Conservation (phyloP, 2,329 filamentous ascomycete species). For the Dendrostoma leiphaemia region DNA sequence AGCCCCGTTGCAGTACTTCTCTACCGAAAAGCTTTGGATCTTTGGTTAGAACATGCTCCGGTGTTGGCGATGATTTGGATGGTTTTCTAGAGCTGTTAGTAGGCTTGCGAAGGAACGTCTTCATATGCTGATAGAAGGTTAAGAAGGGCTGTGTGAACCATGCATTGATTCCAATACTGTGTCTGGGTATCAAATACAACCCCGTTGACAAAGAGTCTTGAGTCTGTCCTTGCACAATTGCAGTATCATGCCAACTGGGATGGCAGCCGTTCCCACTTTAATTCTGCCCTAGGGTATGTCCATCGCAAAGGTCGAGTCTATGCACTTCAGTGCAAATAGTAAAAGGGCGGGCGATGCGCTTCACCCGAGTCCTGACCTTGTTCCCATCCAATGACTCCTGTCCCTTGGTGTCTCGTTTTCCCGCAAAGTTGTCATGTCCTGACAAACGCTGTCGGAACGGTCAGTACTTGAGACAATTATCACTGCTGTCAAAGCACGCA, state of each 20-base stretch:
- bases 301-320: background rate
- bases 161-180: background rate
- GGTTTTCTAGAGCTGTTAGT: background rate
- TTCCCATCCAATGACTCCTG: background rate
- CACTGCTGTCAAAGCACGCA: background rate
- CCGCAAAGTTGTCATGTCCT: background rate
- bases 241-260: conserved; percentile 4
- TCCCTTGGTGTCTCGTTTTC: background rate
- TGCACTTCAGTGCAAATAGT: background rate
- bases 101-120: background rate
- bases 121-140: background rate
- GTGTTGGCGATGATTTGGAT: no score
- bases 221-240: background rate
- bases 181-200: conserved; percentile 18
- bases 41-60: conserved; percentile 51
- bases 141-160: background rate
- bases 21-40: conserved; percentile 55
- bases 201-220: conserved; percentile 6
- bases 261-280: conserved; percentile 1
- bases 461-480: conserved; percentile 1
- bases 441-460: conserved; percentile 30
- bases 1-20: conserved; percentile 46
- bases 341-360: background rate
- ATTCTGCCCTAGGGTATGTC: background rate
- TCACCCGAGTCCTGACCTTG: background rate